Base-by-base conservation (phyloP, 352 stramenopile genomes). In the Pythium graminicola region DNA sequence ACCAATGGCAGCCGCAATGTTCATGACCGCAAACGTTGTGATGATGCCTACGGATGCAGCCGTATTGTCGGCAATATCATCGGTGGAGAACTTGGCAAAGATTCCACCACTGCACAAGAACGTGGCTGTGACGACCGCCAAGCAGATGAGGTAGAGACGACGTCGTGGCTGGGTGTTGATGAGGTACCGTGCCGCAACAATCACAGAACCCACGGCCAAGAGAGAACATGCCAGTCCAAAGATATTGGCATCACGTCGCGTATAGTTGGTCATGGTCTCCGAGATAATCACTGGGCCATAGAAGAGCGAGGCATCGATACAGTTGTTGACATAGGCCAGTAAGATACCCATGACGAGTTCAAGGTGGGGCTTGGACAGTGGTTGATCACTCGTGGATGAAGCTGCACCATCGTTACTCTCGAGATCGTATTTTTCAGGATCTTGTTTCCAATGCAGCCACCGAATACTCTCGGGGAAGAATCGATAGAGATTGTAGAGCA, bases 301-400 rank as follows among this genome's bases (percentile, higher is more conserved):
- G 52, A 93, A 93, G n/a, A 93, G 76, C 56, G 80, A 89, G 11
- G 79, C 76, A 54, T 92, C 81, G 20, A 94, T 78, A 47, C 78
- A 94, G 60, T 94, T 94, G 65, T 94, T 92, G 28, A 89, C 81
- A 58, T 89, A 92, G 2, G 83, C 83, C 11, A 92, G 65, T 43
- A 92, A 38, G 14, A 94, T 76, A 17, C 83, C 83, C 19, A 91
- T 81, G 35, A 70, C 41, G 10, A 94, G 77, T 47, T 90, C 78
- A n/a, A 86, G 58, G 11, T 69, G 68, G 26, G 75, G 72, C 11
- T 59, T 70, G 19, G 60, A 50, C 41, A 23, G 39, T 3, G 50
- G 41, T 23, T 45, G 31, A 22, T 63, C 52, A 26, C 42, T 52
- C 10, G n/a, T 13, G 2, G 19, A 14, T 14, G 28, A 42, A 8